These are phyloP conservation scores for Cinchona pubescens DNA, from an alignment of 257 asterid genomes.

Conservation along the genomic window DNA sequence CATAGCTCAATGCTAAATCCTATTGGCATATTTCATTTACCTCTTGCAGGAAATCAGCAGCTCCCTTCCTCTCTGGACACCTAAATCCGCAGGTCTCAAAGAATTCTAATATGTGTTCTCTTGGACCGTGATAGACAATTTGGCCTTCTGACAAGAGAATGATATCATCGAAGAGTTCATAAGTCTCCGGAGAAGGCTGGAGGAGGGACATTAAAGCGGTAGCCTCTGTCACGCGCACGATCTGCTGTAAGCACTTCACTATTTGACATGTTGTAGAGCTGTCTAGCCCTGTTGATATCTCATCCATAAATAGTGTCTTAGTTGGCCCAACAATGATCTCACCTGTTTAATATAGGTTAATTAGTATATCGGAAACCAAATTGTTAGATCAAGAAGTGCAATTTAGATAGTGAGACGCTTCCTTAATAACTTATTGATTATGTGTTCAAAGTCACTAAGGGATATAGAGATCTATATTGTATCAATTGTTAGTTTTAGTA, in stretches of 20 bases:
- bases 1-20: neutral
- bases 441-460: too few relatives aligned
- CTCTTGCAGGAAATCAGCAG: slow-evolving; percentile 83
- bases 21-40: slow-evolving; percentile 25
- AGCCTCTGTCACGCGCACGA: slow-evolving; percentile 56
- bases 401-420: too few relatives aligned
- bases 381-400: too few relatives aligned
- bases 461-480: too few relatives aligned
- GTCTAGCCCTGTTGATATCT: slow-evolving; percentile 75
- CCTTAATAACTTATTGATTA: too few relatives aligned
- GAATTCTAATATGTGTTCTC: slow-evolving; percentile 56
- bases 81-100: slow-evolving; percentile 54
- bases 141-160: slow-evolving; percentile 66
- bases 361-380: too few relatives aligned
- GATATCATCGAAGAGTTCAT: slow-evolving; percentile 68
- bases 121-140: slow-evolving; percentile 65
- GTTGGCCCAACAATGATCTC: slow-evolving; percentile 81
- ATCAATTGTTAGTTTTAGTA: too few relatives aligned
- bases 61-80: slow-evolving; percentile 76
- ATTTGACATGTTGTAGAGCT: slow-evolving; percentile 76
- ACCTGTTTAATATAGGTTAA: slow-evolving; percentile 42
- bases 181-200: slow-evolving; percentile 74
- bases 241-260: slow-evolving; percentile 60
- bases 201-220: slow-evolving; percentile 65
- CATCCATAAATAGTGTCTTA: slow-evolving; percentile 66